phyloP scores from a whole-genome alignment of 2,329 filamentous ascomycete genomes.

The Fusarium neocosmosporiellum region DNA sequence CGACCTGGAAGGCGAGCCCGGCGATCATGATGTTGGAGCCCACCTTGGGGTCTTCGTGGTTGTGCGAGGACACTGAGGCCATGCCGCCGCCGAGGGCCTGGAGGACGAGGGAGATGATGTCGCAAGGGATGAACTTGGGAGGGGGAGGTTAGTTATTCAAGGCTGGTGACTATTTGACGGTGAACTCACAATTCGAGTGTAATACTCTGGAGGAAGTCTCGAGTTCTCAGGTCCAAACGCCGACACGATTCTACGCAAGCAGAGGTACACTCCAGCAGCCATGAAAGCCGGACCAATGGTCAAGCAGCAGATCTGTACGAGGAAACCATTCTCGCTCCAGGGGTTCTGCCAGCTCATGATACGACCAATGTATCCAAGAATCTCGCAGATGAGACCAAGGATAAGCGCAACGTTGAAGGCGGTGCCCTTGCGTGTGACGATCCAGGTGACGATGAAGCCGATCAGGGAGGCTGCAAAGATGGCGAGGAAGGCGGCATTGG shows the following conservation, averaged over 20 bases:
- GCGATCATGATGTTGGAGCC: constrained; percentile 75
- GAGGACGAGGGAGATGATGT: constrained; percentile 69
- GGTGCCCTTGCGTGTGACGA: constrained; percentile 58
- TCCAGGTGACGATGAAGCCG: constrained; percentile 54
- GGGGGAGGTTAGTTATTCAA: not conserved
- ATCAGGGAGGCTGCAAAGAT: constrained; percentile 61
- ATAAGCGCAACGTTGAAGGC: constrained; percentile 65
- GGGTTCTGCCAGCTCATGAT: constrained; percentile 66
- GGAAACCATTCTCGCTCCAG: constrained; percentile 59
- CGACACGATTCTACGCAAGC: constrained; percentile 62
- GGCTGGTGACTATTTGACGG: too few species aligned
- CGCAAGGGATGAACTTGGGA: constrained; percentile 71
- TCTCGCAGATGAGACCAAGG: constrained; percentile 64
- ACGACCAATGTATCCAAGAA: constrained; percentile 69
- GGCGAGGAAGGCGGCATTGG: constrained; percentile 63
- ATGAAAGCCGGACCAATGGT: constrained; percentile 75
- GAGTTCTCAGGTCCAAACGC: constrained; percentile 61
- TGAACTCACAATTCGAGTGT: constrained; percentile 59
- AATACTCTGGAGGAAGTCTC: constrained; percentile 58
- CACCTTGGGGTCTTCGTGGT: constrained; percentile 44
- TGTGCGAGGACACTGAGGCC: constrained; percentile 55
- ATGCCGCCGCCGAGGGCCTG: constrained; percentile 71
- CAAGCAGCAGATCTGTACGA: constrained; percentile 70
- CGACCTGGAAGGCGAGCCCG: constrained; percentile 70
- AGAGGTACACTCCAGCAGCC: constrained; percentile 72